Conservation (phyloP, 805 yeast species). For the Saccharomycopsis fermentans region DNA sequence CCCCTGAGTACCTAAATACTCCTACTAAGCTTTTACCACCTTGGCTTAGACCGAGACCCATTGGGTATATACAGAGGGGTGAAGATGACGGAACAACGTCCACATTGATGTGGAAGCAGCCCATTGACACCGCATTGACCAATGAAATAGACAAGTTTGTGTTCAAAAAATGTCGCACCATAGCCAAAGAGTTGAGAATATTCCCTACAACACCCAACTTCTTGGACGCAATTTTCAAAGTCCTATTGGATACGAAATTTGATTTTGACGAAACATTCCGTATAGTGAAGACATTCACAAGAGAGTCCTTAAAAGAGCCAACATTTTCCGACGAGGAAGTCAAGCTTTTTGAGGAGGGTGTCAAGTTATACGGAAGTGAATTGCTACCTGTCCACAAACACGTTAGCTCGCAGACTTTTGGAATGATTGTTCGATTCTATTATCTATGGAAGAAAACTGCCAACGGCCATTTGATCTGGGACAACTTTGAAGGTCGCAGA, state of each 20-base stretch:
- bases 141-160: constrained; percentile 44
- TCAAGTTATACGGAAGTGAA: constrained; percentile 65
- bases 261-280: constrained; percentile 40
- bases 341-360: constrained; percentile 62
- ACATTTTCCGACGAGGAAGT: constrained; percentile 57
- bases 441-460: constrained; percentile 87
- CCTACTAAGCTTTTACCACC: constrained; percentile 45
- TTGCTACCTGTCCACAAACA: constrained; percentile 59
- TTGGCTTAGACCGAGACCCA: constrained; percentile 73
- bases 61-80: constrained; percentile 80
- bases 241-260: constrained; percentile 42
- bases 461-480: constrained; percentile 73
- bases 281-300: constrained; percentile 38
- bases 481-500: constrained; percentile 60
- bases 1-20: constrained; percentile 34
- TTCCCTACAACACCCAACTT: constrained; percentile 69
- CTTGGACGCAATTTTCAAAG: constrained; percentile 58
- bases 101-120: constrained; percentile 57
- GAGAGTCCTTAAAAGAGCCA: constrained; percentile 64
- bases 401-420: constrained; percentile 62
- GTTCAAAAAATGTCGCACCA: constrained; percentile 36
- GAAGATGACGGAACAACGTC: constrained; percentile 50
- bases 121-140: constrained; percentile 22
- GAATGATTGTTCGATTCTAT: constrained; percentile 78
- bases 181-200: constrained; percentile 47